phyloP scores from a whole-genome alignment of 2,329 filamentous ascomycete genomes.

The Alternaria sp. region DNA sequence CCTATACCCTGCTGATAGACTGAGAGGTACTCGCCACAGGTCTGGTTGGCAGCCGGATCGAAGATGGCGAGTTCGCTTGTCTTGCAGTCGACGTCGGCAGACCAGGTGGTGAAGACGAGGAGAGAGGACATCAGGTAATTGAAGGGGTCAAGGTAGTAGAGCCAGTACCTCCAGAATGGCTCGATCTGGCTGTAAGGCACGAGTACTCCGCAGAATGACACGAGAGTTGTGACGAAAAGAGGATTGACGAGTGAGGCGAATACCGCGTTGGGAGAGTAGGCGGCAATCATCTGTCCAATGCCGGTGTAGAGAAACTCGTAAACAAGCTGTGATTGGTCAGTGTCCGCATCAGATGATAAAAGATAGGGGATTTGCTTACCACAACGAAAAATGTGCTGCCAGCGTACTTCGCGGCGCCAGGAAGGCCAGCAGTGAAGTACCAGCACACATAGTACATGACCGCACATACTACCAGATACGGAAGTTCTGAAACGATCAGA shows the following conservation, averaged over 20 bases:
- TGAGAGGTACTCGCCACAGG: conserved; percentile 66
- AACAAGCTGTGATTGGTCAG: conserved; percentile 69
- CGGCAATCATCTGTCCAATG: conserved; percentile 64
- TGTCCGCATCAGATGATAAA: not conserved
- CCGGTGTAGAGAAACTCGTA: conserved; percentile 52
- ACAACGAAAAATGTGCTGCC: conserved; percentile 53
- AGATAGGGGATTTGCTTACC: conserved; percentile 1
- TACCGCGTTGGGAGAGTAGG: conserved; percentile 50
- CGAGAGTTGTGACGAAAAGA: conserved; percentile 20
- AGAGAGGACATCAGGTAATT: conserved; percentile 52
- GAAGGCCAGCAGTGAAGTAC: conserved; percentile 47
- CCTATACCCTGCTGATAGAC: conserved; percentile 62
- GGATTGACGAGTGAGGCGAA: conserved; percentile 61
- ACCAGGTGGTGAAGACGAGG: conserved; percentile 52
- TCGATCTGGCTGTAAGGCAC: conserved; percentile 68
- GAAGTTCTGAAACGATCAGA: conserved; percentile 73
- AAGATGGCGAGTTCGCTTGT: conserved; percentile 50
- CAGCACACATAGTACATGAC: conserved; percentile 70
- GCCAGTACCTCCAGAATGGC: conserved; percentile 68
- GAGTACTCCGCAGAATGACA: conserved; percentile 61
- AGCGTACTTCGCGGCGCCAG: conserved; percentile 58
- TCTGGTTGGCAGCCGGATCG: conserved; percentile 59
- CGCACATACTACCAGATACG: conserved; percentile 67
- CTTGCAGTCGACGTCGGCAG: conserved; percentile 48
- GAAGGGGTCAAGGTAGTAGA: conserved; percentile 50